Evolutionary conservation across 179 eudicot species (phyloP).

Genomic region (Nepenthes alata): DNA sequence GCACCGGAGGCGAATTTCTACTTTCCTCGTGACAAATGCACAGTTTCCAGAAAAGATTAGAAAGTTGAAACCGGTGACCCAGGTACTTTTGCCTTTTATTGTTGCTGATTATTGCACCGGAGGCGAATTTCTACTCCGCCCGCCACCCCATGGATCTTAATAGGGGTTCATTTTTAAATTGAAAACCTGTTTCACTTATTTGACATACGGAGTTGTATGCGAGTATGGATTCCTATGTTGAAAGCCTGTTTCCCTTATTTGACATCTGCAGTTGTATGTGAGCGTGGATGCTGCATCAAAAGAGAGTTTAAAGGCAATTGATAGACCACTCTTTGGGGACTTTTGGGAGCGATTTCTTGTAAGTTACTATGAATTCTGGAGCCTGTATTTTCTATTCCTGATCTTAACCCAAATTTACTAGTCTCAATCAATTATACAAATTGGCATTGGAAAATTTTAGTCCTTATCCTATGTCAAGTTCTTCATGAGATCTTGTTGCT

Average conservation of each 20-base stretch:
- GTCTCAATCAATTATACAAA: no score
- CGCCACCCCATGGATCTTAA: constrained; percentile 18
- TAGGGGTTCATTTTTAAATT: background rate
- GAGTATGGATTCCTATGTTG: constrained; percentile 49
- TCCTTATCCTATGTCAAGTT: no score
- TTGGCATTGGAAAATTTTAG: no score
- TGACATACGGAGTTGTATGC: constrained; percentile 62
- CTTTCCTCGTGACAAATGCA: constrained; percentile 97
- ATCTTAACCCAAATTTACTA: no score
- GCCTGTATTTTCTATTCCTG: background rate
- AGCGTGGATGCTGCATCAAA: constrained; percentile 98
- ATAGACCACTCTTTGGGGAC: constrained; percentile 95
- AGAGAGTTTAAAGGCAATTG: constrained; percentile 95
- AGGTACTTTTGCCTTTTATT: constrained; percentile 32
- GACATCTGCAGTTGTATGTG: constrained; percentile 65
- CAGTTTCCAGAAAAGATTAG: constrained; percentile 92
- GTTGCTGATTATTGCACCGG: constrained; percentile 37
- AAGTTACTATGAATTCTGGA: constrained; percentile 10
- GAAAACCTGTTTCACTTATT: background rate
- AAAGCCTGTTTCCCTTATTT: constrained; percentile 1
- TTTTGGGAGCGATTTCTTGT: constrained; percentile 98
- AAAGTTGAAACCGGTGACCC: constrained; percentile 67
- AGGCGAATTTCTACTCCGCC: constrained; percentile 91
- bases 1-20: constrained; percentile 81
- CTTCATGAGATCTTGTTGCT: no score